phyloP scores from a whole-genome alignment of 2,329 filamentous ascomycete genomes.

The Ceratocystis papillata region DNA sequence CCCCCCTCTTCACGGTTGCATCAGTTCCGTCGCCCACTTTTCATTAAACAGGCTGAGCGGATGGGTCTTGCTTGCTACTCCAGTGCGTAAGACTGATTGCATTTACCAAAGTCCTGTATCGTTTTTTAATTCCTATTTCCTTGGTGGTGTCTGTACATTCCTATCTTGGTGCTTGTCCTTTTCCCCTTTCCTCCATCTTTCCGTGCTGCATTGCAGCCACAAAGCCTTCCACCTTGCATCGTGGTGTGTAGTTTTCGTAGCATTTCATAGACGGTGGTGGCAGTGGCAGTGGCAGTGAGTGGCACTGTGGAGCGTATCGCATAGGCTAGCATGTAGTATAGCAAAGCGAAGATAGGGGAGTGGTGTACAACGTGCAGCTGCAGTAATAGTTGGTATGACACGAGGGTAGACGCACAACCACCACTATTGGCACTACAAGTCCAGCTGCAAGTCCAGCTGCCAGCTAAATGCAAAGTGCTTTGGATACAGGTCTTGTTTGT shows the following conservation, averaged over 20 bases:
- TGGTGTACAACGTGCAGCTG: not conserved
- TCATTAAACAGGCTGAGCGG: not conserved
- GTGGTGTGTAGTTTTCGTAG: not conserved
- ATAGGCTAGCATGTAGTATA: not conserved
- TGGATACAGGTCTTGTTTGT: not conserved
- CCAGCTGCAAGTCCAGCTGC: no score
- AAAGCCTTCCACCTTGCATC: not conserved
- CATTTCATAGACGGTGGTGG: not conserved
- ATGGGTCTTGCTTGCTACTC: not conserved
- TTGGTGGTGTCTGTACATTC: not conserved
- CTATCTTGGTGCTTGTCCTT: not conserved
- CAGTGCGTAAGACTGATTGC: not conserved
- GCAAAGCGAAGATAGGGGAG: not conserved
- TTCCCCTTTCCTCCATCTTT: not conserved
- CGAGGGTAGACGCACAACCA: no score
- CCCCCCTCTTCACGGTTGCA: constrained; percentile 3
- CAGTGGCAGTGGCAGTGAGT: not conserved
- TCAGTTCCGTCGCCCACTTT: not conserved
- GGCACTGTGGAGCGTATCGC: not conserved
- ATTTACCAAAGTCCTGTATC: not conserved
- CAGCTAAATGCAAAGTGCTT: not conserved
- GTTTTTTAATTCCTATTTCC: not conserved
- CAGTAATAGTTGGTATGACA: no score
- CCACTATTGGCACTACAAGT: no score
- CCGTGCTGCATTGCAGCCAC: not conserved